Conservation (phyloP, 2,329 filamentous ascomycete genomes). For the Penicillium thymicola region DNA sequence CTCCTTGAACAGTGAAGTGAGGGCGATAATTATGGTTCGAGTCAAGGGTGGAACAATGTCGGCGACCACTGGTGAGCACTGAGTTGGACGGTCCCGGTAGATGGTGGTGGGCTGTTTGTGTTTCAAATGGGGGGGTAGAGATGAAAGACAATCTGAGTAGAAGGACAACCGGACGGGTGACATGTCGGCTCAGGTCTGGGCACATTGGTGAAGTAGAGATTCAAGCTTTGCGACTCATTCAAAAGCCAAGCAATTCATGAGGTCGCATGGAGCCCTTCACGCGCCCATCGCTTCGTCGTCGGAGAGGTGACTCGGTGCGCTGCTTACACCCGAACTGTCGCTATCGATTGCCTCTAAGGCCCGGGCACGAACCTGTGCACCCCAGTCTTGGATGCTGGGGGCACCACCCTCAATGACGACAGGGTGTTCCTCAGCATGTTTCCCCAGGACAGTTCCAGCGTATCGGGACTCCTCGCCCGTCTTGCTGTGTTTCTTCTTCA, state of each 20-base stretch:
- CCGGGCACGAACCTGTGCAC: slow-evolving; percentile 34
- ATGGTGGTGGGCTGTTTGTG: neutral
- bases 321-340: slow-evolving; percentile 40
- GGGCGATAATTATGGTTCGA: neutral
- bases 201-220: neutral
- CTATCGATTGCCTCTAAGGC: slow-evolving; percentile 29
- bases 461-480: slow-evolving; percentile 83
- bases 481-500: slow-evolving; percentile 92
- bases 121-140: neutral
- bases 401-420: slow-evolving; percentile 76
- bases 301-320: slow-evolving; percentile 40
- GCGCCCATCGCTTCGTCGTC: slow-evolving; percentile 38
- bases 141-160: neutral
- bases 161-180: neutral
- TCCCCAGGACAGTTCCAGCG: slow-evolving; percentile 78
- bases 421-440: slow-evolving; percentile 65
- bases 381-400: slow-evolving; percentile 67
- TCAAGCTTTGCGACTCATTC: neutral
- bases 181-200: neutral
- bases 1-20: neutral
- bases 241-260: neutral
- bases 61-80: neutral
- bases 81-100: neutral
- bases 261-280: slow-evolving; percentile 15
- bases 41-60: neutral